Conservation (phyloP, 148 eudicot species). For the Dysphania ambrosioides region DNA sequence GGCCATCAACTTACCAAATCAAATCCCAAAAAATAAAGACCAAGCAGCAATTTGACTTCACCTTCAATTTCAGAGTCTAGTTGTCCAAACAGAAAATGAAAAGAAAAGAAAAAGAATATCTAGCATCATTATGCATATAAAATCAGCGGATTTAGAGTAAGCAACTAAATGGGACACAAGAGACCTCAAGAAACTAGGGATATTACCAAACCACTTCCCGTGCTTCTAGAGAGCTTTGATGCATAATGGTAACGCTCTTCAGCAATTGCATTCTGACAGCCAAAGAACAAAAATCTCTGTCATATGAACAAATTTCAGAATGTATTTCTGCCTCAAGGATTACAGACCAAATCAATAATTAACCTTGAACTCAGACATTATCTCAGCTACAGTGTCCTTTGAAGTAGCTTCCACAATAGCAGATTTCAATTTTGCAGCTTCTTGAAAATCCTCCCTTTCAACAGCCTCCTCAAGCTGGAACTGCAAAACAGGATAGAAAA, state of each 20-base stretch:
- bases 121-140: neutral
- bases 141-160: neutral
- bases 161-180: neutral
- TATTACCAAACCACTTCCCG: conserved; percentile 96
- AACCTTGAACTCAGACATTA: conserved; percentile 72
- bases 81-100: neutral
- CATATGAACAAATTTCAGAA: conserved; percentile 11
- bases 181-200: conserved; percentile 2
- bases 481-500: conserved; percentile 33
- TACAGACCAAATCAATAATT: conserved; percentile 13
- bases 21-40: neutral
- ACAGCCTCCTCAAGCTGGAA: conserved; percentile 93
- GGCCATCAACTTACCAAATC: neutral
- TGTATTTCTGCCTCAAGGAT: neutral
- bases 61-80: neutral
- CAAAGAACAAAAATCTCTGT: conserved; percentile 16
- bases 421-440: conserved; percentile 81
- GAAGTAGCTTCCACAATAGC: conserved; percentile 74
- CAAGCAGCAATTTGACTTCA: neutral
- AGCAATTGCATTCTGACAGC: conserved; percentile 70
- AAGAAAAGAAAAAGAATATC: neutral
- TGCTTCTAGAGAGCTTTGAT: conserved; percentile 69
- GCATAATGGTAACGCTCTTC: conserved; percentile 96
- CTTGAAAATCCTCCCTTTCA: conserved; percentile 86
- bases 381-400: conserved; percentile 79